Evolutionary conservation across 768 basidiomycete genomes (phyloP).

Genomic region (Lepiota venenata): DNA sequence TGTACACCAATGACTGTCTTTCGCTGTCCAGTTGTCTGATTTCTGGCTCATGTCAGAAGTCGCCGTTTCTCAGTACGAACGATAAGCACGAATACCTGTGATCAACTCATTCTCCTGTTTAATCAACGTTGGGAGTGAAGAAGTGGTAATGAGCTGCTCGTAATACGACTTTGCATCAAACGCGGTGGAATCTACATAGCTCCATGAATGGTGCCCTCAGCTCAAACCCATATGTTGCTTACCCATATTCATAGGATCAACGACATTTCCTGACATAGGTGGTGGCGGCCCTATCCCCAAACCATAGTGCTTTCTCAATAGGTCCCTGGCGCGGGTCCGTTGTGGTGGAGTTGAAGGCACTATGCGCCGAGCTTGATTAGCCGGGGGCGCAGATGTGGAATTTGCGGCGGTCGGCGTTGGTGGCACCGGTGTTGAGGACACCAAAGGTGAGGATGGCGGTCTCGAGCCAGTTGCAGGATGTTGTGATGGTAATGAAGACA

Average conservation of each 20-base stretch:
- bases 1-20: conserved; percentile 88
- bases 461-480: background rate
- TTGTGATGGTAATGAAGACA: conserved; percentile 1
- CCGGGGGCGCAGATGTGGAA: background rate
- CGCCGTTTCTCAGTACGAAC: background rate
- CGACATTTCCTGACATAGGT: conserved; percentile 37
- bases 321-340: conserved; percentile 60
- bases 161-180: conserved; percentile 87
- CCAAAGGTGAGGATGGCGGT: background rate
- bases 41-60: conserved; percentile 40
- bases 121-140: conserved; percentile 67
- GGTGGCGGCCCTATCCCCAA: conserved; percentile 72
- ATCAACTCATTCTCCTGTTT: conserved; percentile 83
- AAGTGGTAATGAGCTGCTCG: conserved; percentile 80
- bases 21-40: conserved; percentile 87
- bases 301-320: conserved; percentile 86
- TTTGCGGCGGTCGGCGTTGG: conserved; percentile 10
- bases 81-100: conserved; percentile 40
- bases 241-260: conserved; percentile 85
- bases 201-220: too few species aligned
- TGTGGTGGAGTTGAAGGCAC: conserved; percentile 6
- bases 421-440: conserved; percentile 12
- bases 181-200: conserved; percentile 61
- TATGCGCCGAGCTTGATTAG: background rate
- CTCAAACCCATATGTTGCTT: too few species aligned